Base-by-base conservation (phyloP, 345 rosid genomes). In the Eutrema japonicum region DNA sequence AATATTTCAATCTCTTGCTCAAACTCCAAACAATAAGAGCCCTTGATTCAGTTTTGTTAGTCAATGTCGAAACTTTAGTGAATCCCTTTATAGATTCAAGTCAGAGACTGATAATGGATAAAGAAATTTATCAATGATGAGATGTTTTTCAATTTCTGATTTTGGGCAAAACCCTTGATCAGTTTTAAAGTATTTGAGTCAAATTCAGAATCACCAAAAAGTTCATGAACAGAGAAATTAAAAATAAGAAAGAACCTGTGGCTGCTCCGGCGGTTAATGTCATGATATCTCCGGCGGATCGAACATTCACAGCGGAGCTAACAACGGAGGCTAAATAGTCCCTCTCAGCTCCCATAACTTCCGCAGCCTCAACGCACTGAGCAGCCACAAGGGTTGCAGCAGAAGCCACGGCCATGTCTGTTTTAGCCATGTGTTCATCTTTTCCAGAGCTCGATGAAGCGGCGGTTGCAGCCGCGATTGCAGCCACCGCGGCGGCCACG, bases 201-300 rank as follows among this genome's bases (percentile, higher is more conserved):
- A 8, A 54, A 45, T 32, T 55, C 33, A 14, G 7, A 47, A 16
- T 2, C 22, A 42, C n/a, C 16, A 42, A 16, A 18, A 4, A 6
- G 10, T 14, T 14, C 12, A 16, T 9, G 29, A 43, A 46, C 18
- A 4, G 73, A 48, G 16, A 47, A 49, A 13, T 13, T 16, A 16
- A 6, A 3, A 55, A 14, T 3, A 3, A 49, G 35, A 18, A 45
- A 5, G 6, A 80, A 91, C 97, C 94, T 33, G 98, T 88, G 29
- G 98, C 93, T 2, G 98, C 98, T 6, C 83, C 96, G 0, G 98
- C 96, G 4, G 98, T 94, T 73, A 94, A 51, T 1, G 97, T 87
- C 95, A 88, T 85, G 57, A 94, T 88, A 74, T 94, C 98, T 0
- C 97, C 96, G 0, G 96, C 82, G 0, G 96, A 88, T 4, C 91